Evolutionary conservation across 139 green algal species (phyloP).

Genomic region (Yamagishiella unicocca): DNA sequence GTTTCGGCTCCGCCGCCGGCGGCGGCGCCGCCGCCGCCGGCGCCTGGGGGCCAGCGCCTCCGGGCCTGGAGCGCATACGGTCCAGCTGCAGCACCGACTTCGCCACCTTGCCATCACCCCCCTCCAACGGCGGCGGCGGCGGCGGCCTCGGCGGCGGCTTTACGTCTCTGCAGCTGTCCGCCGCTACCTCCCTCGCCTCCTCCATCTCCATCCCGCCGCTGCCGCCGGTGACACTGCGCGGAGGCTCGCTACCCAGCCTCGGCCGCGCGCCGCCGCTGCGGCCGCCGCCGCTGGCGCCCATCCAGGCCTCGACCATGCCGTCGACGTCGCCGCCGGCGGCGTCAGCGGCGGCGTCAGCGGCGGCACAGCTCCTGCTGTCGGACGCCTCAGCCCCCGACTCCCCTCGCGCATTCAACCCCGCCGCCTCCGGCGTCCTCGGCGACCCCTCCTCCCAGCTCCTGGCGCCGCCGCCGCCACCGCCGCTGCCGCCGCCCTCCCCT

Average conservation of each 20-base stretch:
- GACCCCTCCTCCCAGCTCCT: too few relatives aligned
- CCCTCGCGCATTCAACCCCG: too few relatives aligned
- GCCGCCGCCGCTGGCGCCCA: slow-evolving; percentile 17
- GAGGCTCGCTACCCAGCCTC: not conserved
- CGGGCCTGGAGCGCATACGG: not conserved
- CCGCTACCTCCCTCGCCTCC: not conserved
- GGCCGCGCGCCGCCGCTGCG: not conserved
- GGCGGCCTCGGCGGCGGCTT: not conserved
- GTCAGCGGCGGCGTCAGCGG: too few relatives aligned
- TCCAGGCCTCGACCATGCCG: not conserved
- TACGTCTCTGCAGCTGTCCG: not conserved
- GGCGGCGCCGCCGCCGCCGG: not conserved
- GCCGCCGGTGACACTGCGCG: not conserved
- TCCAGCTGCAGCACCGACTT: too few relatives aligned
- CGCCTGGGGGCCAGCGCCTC: not conserved
- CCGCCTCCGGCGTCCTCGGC: too few relatives aligned
- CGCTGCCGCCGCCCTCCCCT: too few relatives aligned
- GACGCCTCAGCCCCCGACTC: too few relatives aligned
- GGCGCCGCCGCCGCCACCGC: too few relatives aligned
- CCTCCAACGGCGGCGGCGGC: not conserved
- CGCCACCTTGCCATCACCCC: too few relatives aligned
- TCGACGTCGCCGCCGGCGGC: not conserved
- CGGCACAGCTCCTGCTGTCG: too few relatives aligned
- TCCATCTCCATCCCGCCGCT: not conserved
- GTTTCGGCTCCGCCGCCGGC: not conserved